phyloP scores from a whole-genome alignment of 352 stramenopile species.

The Globisporangium recalcitrans region DNA sequence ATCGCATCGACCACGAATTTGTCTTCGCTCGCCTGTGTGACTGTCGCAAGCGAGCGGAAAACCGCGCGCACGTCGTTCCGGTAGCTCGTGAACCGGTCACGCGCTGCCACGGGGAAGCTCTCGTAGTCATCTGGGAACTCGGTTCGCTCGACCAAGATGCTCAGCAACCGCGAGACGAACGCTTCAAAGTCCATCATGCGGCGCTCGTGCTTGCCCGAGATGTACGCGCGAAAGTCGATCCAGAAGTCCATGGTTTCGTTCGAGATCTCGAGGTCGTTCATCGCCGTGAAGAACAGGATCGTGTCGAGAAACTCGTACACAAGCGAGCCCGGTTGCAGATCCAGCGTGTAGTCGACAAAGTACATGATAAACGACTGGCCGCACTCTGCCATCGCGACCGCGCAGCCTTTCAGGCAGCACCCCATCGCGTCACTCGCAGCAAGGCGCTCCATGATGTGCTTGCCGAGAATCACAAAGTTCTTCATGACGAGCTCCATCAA shows the following conservation, averaged over 20 bases:
- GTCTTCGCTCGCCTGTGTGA: conserved; percentile 61
- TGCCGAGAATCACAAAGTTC: conserved; percentile 68
- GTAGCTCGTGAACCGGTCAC: conserved; percentile 62
- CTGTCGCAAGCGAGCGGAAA: conserved; percentile 72
- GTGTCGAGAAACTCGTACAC: conserved; percentile 76
- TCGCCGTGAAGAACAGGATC: conserved; percentile 60
- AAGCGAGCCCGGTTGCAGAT: conserved; percentile 48
- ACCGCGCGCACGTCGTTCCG: conserved; percentile 71
- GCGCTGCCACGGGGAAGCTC: conserved; percentile 33
- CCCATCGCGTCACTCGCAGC: conserved; percentile 23
- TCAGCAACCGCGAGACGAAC: conserved; percentile 67
- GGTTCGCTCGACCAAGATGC: conserved; percentile 65
- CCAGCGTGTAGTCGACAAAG: conserved; percentile 74
- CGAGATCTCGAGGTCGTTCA: conserved; percentile 59
- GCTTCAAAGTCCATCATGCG: conserved; percentile 62
- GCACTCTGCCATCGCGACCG: conserved; percentile 60
- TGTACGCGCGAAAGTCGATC: conserved; percentile 71
- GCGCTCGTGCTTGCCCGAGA: conserved; percentile 74
- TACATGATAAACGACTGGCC: conserved; percentile 71
- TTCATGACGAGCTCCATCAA: conserved; percentile 78
- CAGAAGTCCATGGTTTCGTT: conserved; percentile 83
- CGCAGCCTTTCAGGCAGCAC: conserved; percentile 49
- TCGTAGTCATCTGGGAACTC: conserved; percentile 60
- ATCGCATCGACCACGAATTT: conserved; percentile 76
- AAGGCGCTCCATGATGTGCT: conserved; percentile 41